Conservation (phyloP, 2,329 filamentous ascomycete species). For the Penicillium sp. region DNA sequence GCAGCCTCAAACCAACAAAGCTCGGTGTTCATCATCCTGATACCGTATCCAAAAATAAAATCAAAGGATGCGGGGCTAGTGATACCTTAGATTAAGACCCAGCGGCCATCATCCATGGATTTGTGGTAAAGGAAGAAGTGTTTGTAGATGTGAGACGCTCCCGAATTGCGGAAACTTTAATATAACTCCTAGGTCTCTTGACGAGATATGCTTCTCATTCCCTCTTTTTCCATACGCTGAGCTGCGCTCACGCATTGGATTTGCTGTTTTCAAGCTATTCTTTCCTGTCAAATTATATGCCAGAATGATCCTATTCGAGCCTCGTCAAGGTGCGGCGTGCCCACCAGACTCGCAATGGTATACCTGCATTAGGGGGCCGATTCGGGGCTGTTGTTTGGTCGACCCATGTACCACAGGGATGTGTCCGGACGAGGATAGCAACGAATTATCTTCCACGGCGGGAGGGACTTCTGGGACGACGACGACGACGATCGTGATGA, state of each 20-base stretch:
- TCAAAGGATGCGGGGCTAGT: not conserved
- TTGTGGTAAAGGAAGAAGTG: not conserved
- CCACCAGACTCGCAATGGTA: constrained; percentile 31
- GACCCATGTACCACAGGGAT: constrained; percentile 36
- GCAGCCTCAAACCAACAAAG: constrained; percentile 3
- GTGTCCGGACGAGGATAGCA: constrained; percentile 32
- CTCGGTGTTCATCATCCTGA: not conserved
- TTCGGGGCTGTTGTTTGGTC: constrained; percentile 38
- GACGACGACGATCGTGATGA: not conserved
- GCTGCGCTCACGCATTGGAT: constrained; percentile 1
- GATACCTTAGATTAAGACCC: not conserved
- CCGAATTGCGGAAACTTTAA: not conserved
- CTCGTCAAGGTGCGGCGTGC: constrained; percentile 24
- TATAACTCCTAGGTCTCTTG: not conserved
- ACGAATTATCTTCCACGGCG: constrained; percentile 9
- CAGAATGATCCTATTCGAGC: constrained; percentile 18
- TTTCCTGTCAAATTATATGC: not conserved
- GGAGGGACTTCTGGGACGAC: not conserved
- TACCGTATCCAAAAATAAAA: not conserved
- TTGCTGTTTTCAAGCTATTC: not conserved
- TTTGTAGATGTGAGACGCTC: not conserved
- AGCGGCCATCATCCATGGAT: not conserved
- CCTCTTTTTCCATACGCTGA: not conserved
- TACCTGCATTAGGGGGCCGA: constrained; percentile 31
- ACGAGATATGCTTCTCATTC: not conserved